A percentile compares a stretch with the other conserved stretches of the same genome.
phyloP scores from a whole-genome alignment of 768 basidiomycete genomes.

The Boletus rufocinnamomeus region DNA sequence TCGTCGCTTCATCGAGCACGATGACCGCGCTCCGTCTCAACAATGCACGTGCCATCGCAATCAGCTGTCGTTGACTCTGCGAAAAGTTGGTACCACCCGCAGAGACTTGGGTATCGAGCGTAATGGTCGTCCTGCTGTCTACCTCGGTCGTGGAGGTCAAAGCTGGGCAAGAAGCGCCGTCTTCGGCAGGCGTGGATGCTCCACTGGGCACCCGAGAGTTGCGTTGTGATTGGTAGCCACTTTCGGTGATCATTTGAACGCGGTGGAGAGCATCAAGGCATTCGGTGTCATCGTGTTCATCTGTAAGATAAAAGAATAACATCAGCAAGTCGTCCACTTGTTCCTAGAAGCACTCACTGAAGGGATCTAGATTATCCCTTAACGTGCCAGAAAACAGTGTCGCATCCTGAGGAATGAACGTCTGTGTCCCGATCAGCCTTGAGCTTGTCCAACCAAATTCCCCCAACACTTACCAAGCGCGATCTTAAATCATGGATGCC shows the following conservation, averaged over 20 bases:
- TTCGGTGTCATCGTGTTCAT: constrained; percentile 76
- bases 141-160: constrained; percentile 51
- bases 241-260: constrained; percentile 71
- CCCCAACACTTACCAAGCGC: constrained; percentile 51
- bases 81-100: constrained; percentile 90
- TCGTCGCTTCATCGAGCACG: constrained; percentile 82
- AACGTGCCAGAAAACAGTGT: constrained; percentile 81
- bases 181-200: constrained; percentile 45
- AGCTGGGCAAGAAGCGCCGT: constrained; percentile 41
- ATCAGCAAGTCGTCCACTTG: not conserved
- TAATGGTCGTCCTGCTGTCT: constrained; percentile 57
- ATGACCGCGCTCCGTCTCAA: constrained; percentile 72
- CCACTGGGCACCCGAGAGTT: constrained; percentile 52
- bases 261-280: constrained; percentile 79
- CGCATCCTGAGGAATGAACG: constrained; percentile 77
- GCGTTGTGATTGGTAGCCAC: constrained; percentile 47
- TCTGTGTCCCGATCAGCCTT: constrained; percentile 37
- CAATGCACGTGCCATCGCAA: constrained; percentile 83
- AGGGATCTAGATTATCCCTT: constrained; percentile 75
- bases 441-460: not conserved
- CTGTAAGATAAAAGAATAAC: constrained; percentile 33
- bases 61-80: constrained; percentile 86
- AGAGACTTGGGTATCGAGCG: constrained; percentile 78
- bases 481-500: constrained; percentile 84
- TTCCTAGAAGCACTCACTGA: constrained; percentile 39